Evolutionary conservation across 768 basidiomycete genomes (phyloP), one percentile per base, ranked within the genome.

Genomic region (Mycena rosella): DNA sequence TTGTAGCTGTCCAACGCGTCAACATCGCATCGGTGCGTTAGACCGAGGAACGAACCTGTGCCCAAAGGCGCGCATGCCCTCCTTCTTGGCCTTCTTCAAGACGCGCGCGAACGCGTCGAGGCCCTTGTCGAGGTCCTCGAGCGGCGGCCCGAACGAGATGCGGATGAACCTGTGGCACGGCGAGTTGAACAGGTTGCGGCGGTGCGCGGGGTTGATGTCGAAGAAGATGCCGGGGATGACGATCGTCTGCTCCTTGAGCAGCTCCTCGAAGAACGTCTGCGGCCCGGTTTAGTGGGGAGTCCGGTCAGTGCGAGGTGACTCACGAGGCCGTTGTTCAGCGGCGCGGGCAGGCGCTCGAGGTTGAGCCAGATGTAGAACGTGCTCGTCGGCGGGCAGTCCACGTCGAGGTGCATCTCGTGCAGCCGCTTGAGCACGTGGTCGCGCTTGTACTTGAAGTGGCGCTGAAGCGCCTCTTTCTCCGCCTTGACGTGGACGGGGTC

Each of bases 351-450:
- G 61, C 84, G 84, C 76, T 91, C 91, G 24, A 97, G 84, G 80
- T 94, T 93, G 65, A 96, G 87, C 96, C 96, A 98, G 76, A 98
- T 89, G 79, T 98, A 98, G 81, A 98, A 98, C 3, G 96, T 98
- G 61, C 90, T 89, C 22, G 82, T 82, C 8, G 94, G 95, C 45
- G 92, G 91, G 60, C 93, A 80, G 51, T 87, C 83, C 49, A 98
- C 93, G 55, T 92, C 89, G 26, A 98, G 84, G 48, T 89, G 91
- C 62, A 98, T 86, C 42, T 87, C 84, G 64, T 89, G 87, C 67
- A 98, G 87, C n/a, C 96, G 88, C 57, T 85, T 79, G 24, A 98
- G 88, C 42, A 97, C 91, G 67, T 96, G 91, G 78, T 98, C 95
- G 30, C 96, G 89, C 82, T 98, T 98, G 65, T 79, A 81, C 78